Base-by-base conservation (phyloP, 78 protist genomes). In the Chrysochromulina parva region DNA sequence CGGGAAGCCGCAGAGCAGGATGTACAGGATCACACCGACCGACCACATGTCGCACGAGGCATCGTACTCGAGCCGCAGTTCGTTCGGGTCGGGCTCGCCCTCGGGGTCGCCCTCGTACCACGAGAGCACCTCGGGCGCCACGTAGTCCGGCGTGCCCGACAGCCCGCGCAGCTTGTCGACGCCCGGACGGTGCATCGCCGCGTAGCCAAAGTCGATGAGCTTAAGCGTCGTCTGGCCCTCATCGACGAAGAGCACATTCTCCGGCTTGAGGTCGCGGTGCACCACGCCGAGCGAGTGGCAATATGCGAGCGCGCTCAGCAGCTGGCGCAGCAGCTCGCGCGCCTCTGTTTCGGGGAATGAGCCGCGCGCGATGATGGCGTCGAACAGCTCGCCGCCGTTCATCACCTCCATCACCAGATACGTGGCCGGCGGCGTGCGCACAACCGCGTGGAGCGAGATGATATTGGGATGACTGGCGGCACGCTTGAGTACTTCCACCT, bases 401-500 rank as follows among this genome's bases (percentile, higher is more conserved):
- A 96, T 52, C 81, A 65, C 50, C 85, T 88, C 91, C 67, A 88
- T 52, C 20, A 93, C 87, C 53, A 90, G 86, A 76, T 80, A 92
- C 74, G 88, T 48, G 24, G 80, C 74, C 38, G 52, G 0, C 62
- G 38, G 48, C 50, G 81, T 22, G 16, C 85, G 92, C 16, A 67
- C 82, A 6, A 89, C 55, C 26, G 92, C 94, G 60, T 57, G 50
- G 62, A 94, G 88, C 11, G 16, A n/a, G 28, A 91, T 62, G 60
- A 94, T 59, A 69, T 92, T 85, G 24, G 38, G 85, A 26, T 88
- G 87, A 24, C 60, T 3, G 57, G 94, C 87, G 13, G 82, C 59
- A 60, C 90, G 89, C 38, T 38, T 38, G 94, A 95, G 89, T 78
- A 95, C 94, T 54, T 92, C 93, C 19, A 96, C 95, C 91, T 93